A percentile compares a stretch with the other conserved stretches of the same genome.
Conservation (phyloP, 805 yeast genomes). For the Cyberlindnera japonica region DNA sequence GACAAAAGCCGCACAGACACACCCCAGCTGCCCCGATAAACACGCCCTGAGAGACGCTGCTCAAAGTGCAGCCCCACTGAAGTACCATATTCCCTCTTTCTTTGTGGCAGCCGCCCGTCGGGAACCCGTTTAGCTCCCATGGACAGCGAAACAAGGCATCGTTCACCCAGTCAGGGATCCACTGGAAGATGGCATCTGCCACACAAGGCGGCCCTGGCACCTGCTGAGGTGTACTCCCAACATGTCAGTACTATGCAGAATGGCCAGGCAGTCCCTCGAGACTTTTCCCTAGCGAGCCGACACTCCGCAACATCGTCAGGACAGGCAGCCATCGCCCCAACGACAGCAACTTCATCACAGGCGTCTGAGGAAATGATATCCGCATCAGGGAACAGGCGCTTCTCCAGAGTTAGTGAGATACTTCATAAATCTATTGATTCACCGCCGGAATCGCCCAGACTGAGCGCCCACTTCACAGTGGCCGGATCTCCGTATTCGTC, state of each 20-base stretch:
- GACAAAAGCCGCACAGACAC: too few relatives aligned
- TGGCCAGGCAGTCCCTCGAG: conserved; percentile 1
- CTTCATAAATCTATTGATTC: conserved; percentile 20
- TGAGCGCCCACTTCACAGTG: conserved; percentile 4
- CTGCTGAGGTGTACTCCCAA: conserved; percentile 18
- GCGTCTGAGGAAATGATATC: conserved; percentile 4
- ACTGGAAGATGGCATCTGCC: conserved; percentile 6
- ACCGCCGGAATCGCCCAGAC: conserved; percentile 17
- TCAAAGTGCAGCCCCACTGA: too few relatives aligned
- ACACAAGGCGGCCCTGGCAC: conserved; percentile 19
- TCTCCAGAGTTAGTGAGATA: conserved; percentile 19
- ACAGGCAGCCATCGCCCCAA: conserved; percentile 2
- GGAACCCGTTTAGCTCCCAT: too few relatives aligned
- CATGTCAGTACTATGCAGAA: conserved; percentile 2
- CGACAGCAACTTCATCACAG: too few relatives aligned
- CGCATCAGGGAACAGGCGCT: conserved; percentile 6
- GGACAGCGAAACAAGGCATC: conserved; percentile 6
- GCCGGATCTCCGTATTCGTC: conserved; percentile 30
- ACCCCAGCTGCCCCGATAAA: too few relatives aligned
- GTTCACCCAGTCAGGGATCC: conserved; percentile 6
- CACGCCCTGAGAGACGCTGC: too few relatives aligned
- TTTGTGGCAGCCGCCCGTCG: too few relatives aligned
- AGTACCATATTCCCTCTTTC: too few relatives aligned
- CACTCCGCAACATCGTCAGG: neutral
- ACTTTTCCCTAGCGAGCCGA: neutral